Base-by-base conservation (phyloP, 1,284 basidiomycete species). In the Melampsora larici-populina region DNA sequence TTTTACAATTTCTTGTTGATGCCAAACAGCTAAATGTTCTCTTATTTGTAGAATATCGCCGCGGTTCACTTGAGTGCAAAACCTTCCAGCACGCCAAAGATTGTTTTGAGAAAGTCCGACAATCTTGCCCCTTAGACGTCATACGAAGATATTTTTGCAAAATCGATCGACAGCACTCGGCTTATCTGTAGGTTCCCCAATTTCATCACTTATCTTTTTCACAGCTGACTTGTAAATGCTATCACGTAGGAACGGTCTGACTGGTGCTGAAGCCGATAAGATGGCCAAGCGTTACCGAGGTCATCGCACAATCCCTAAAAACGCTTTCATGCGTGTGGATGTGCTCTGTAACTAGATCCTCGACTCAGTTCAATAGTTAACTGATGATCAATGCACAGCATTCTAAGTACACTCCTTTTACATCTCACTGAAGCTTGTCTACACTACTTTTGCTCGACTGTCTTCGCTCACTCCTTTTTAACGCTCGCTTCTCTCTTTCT, bases 111-210 rank as follows among this genome's bases (percentile, higher is more conserved):
- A 0, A 29, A 40, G 55, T 71, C 11, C 29, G 55, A 40, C 13
- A 71, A 24, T 36, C 55, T 4, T 71, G 55, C 40, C 29, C 70
- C 2, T 13, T 71, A 13, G n/a, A 29, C 15, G 62, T 31, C n/a
- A 71, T 60, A 26, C 36, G 17, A 62, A 71, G 40, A 31, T 71
- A 60, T 40, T 71, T 62, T 46, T 29, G 36, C 43, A 15, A 60
- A 18, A 71, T 71, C 24, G 29, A 71, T 62, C 11, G 58, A 24
- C 55, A 71, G 33, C 31, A 58, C 26, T 62, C 55, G 9, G 51
- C 1, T 4, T 71, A 58, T 62, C 17, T 17, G 29, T 60, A 60
- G 40, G 70, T 55, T 55, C 3, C 51, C 24, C 17, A 6, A 18
- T 55, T 15, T 55, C 36, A 36, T n/a, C n/a, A 36, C 9, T 9